Evolutionary conservation across 2,329 filamentous ascomycete genomes (phyloP).

Genomic region (Colletotrichum godetiae): DNA sequence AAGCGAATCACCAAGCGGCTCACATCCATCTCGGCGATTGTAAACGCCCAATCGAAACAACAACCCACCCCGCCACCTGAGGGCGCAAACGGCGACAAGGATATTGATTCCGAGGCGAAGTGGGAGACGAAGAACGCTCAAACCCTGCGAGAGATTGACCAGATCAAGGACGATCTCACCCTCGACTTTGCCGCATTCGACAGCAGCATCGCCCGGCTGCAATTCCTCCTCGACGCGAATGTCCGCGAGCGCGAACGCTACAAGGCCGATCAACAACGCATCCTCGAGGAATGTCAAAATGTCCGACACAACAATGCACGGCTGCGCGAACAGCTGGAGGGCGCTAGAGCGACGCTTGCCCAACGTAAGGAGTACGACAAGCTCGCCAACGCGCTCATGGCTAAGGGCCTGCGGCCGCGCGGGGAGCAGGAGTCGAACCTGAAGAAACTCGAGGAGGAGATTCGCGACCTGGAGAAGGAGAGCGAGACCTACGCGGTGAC

Average conservation of each 20-base stretch:
- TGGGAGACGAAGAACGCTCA: constrained; percentile 46
- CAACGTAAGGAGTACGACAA: constrained; percentile 89
- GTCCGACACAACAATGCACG: constrained; percentile 81
- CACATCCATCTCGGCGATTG: constrained; percentile 73
- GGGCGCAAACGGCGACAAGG: constrained; percentile 34
- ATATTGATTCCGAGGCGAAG: constrained; percentile 42
- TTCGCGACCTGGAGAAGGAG: constrained; percentile 86
- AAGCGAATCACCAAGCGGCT: constrained; percentile 88
- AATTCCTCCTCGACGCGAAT: constrained; percentile 88
- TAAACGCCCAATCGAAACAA: constrained; percentile 62
- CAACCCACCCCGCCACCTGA: constrained; percentile 77
- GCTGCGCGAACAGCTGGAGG: constrained; percentile 80
- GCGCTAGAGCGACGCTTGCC: constrained; percentile 78
- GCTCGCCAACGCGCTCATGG: constrained; percentile 77
- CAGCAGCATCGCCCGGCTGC: constrained; percentile 85
- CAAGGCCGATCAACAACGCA: constrained; percentile 81
- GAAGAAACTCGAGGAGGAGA: constrained; percentile 87
- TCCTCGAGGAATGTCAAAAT: constrained; percentile 80
- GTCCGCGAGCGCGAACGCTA: constrained; percentile 86
- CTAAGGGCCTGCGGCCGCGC: constrained; percentile 73
- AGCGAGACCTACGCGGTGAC: constrained; percentile 83
- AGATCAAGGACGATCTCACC: constrained; percentile 84
- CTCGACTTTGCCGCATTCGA: constrained; percentile 92
- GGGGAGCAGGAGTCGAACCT: constrained; percentile 84
- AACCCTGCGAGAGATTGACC: constrained; percentile 66